Evolutionary conservation across 2,329 filamentous ascomycete species (phyloP).

Genomic region (Penicillium olsonii): DNA sequence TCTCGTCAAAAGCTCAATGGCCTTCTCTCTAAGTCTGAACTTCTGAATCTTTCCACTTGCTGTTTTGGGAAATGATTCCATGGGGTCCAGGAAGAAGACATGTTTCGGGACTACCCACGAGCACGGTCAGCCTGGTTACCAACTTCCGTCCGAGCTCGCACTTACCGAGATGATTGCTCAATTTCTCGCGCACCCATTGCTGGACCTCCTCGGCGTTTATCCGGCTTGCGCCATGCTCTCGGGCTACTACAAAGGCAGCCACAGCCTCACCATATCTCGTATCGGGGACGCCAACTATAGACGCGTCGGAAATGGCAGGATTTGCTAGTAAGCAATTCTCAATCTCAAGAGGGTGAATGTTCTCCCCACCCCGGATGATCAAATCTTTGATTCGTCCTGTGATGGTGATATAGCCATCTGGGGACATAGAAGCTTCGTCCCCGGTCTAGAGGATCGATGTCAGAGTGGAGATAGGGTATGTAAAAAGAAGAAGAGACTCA

Average conservation of each 20-base stretch:
- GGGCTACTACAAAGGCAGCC: constrained; percentile 73
- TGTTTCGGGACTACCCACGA: constrained; percentile 68
- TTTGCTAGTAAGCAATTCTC: constrained; percentile 84
- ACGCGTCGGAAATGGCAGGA: constrained; percentile 69
- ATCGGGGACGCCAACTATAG: constrained; percentile 82
- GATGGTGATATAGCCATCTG: constrained; percentile 80
- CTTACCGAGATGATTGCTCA: constrained; percentile 71
- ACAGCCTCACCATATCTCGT: constrained; percentile 83
- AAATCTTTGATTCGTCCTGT: constrained; percentile 92
- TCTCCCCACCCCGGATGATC: constrained; percentile 93
- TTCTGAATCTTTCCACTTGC: constrained; percentile 97
- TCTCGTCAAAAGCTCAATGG: constrained; percentile 50
- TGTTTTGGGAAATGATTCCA: constrained; percentile 83
- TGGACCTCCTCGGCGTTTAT: constrained; percentile 63
- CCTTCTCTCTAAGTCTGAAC: constrained; percentile 76
- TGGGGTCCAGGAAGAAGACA: constrained; percentile 71
- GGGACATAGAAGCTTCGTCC: constrained; percentile 86
- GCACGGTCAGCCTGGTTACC: neutral
- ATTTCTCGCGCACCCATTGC: constrained; percentile 68
- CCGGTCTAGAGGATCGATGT: constrained; percentile 62
- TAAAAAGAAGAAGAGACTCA: constrained; percentile 28
- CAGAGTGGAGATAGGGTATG: neutral
- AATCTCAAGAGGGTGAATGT: constrained; percentile 90
- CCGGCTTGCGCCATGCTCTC: constrained; percentile 30
- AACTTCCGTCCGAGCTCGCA: constrained; percentile 4